Conservation (phyloP, 768 basidiomycete genomes). For the Harrya chromipes region DNA sequence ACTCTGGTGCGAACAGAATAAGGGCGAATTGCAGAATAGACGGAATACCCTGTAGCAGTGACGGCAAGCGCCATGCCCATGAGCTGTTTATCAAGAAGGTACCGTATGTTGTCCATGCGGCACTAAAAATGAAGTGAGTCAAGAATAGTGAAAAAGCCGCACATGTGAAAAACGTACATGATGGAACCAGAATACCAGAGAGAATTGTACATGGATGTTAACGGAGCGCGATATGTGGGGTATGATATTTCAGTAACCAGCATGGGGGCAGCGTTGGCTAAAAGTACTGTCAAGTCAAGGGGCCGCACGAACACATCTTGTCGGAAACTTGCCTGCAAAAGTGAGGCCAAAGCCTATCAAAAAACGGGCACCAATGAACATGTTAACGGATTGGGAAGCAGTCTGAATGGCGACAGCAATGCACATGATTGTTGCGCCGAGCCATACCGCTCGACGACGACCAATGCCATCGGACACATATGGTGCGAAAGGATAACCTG, state of each 20-base stretch:
- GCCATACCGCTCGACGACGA: constrained; percentile 59
- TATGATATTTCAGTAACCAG: constrained; percentile 85
- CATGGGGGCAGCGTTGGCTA: constrained; percentile 74
- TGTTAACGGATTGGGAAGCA: constrained; percentile 64
- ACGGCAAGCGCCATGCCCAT: constrained; percentile 86
- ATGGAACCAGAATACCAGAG: constrained; percentile 87
- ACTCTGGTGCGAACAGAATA: constrained; percentile 74
- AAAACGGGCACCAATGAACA: constrained; percentile 83
- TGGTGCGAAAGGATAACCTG: constrained; percentile 67
- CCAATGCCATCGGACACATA: constrained; percentile 72
- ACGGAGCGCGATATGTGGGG: constrained; percentile 73
- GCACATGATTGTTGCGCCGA: constrained; percentile 72
- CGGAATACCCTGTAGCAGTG: constrained; percentile 66
- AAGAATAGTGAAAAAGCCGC: background rate
- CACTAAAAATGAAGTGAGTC: constrained; percentile 32
- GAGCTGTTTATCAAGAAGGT: constrained; percentile 64
- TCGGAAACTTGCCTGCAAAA: constrained; percentile 48
- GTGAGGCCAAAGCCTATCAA: constrained; percentile 75
- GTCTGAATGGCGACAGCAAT: constrained; percentile 67
- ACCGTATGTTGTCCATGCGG: constrained; percentile 83
- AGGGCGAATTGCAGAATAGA: constrained; percentile 64
- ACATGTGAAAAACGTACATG: constrained; percentile 41
- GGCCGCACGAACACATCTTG: background rate
- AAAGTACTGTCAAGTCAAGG: background rate
- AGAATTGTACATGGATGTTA: constrained; percentile 79